Percentiles rank a stretch among this genome's conserved stretches.
Evolutionary conservation across 192 early-diverging fungal genomes (phyloP).

Genomic region (Entomortierella chlamydospora): DNA sequence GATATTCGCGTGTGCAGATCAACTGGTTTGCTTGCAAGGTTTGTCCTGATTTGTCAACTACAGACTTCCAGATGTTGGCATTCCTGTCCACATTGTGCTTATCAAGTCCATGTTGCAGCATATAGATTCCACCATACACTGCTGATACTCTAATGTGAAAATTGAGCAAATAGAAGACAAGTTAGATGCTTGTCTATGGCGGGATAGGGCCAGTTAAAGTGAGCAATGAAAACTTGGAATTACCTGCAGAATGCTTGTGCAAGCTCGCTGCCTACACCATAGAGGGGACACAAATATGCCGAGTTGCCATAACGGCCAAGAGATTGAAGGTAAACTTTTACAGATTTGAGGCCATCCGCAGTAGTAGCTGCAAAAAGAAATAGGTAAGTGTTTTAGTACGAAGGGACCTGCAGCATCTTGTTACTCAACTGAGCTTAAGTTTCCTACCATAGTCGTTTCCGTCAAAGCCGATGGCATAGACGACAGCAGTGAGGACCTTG

Average conservation of each 20-base stretch:
- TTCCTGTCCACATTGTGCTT: conserved; percentile 54
- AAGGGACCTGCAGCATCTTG: not conserved
- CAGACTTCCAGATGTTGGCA: conserved; percentile 52
- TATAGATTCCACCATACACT: conserved; percentile 92
- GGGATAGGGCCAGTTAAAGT: not conserved
- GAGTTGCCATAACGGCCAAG: conserved; percentile 89
- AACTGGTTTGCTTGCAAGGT: conserved; percentile 59
- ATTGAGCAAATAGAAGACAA: not conserved
- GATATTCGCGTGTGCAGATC: conserved; percentile 67
- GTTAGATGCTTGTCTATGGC: not conserved
- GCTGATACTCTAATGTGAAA: conserved; percentile 74
- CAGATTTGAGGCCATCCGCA: conserved; percentile 72
- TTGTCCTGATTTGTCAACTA: conserved; percentile 57
- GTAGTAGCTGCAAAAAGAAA: conserved; percentile 57
- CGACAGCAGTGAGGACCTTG: conserved; percentile 70
- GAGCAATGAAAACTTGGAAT: not conserved
- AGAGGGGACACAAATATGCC: conserved; percentile 83
- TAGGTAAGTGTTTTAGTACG: not conserved
- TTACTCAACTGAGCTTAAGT: not conserved
- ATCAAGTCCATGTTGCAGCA: conserved; percentile 70
- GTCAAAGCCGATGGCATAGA: conserved; percentile 72
- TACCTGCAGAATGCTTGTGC: conserved; percentile 91
- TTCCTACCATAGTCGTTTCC: conserved; percentile 48
- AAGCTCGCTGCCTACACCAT: conserved; percentile 91
- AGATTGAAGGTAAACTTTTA: conserved; percentile 76